Evolutionary conservation across 805 yeast genomes (phyloP), one percentile per base, ranked within the genome.

Genomic region (Yamadazyma kitorensis): DNA sequence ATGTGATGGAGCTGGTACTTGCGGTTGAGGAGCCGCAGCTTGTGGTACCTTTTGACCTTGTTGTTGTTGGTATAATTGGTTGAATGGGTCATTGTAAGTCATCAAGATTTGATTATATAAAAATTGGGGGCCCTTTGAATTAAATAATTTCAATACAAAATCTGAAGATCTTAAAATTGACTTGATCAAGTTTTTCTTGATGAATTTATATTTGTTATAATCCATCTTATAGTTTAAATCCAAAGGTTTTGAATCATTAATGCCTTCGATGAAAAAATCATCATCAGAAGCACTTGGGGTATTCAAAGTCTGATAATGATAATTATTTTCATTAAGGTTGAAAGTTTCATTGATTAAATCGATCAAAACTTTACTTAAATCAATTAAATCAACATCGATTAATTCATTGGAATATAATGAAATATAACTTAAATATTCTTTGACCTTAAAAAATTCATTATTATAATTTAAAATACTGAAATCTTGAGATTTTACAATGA

Each of bases 381-480:
- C 56, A 23, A 55, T 34, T 14, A 52, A 35, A 33, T 50, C 48
- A 26, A 55, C 45, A 38, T 66, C 70, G 22, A 71, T 55, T 37
- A 76, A 57, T 23, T 67, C 73, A 26, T 57, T 53, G 40, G 71
- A 70, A 54, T 74, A 75, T 19, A 74, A 55, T 3, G 78, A 57
- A 13, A 69, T 48, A 47, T 78, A 78, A 29, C 70, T 56, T 25
- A 76, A 49, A 42, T 69, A 76, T 38, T 69, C 70, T 47, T 77
- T 78, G 39, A 74, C 50, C 41, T 64, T 60, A 43, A 72, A 68
- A 31, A 71, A 50, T 43, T 72, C 68, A 23, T 48, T 39, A 27
- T 34, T 32, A 8, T 36, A 19, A 11, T 33, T 37, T 13, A 39
- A 26, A 24, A 50, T 31, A 57, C 59, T 41, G 54, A 55, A 55